Evolutionary conservation across 1,139 yeast genomes (phyloP).

Genomic region (Torulaspora pretoriensis): DNA sequence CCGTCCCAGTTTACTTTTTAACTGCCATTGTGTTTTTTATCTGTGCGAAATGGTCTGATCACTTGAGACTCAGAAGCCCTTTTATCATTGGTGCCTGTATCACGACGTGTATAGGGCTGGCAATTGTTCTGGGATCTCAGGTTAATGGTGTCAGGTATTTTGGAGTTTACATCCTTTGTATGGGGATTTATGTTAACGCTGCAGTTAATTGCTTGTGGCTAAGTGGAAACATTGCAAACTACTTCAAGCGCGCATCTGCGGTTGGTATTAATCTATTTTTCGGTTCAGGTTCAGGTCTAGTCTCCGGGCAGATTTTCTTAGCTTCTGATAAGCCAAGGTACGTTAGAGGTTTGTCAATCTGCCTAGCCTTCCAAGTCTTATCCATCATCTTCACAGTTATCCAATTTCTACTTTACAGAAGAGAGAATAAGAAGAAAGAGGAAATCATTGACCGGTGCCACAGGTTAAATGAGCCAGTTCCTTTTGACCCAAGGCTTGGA

Average conservation of each 20-base stretch:
- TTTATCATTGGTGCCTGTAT: constrained; percentile 38
- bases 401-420: constrained; percentile 43
- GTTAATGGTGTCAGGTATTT: constrained; percentile 43
- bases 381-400: constrained; percentile 45
- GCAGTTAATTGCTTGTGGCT: constrained; percentile 47
- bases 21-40: constrained; percentile 41
- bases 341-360: constrained; percentile 43
- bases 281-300: constrained; percentile 46
- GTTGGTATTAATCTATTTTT: constrained; percentile 44
- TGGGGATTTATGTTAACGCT: constrained; percentile 42
- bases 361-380: constrained; percentile 50
- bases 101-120: constrained; percentile 42
- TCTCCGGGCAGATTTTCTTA: constrained; percentile 44
- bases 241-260: constrained; percentile 45
- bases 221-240: constrained; percentile 44
- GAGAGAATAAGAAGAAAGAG: constrained; percentile 44
- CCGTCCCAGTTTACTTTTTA: constrained; percentile 47
- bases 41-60: constrained; percentile 43
- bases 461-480: constrained; percentile 43
- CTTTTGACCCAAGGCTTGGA: constrained; percentile 48
- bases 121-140: constrained; percentile 38
- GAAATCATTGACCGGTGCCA: constrained; percentile 30
- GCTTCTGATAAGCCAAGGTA: constrained; percentile 36
- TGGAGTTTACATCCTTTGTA: constrained; percentile 44
- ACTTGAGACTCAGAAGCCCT: constrained; percentile 36